phyloP scores from a whole-genome alignment of 768 basidiomycete genomes.

The Zangia roseola region DNA sequence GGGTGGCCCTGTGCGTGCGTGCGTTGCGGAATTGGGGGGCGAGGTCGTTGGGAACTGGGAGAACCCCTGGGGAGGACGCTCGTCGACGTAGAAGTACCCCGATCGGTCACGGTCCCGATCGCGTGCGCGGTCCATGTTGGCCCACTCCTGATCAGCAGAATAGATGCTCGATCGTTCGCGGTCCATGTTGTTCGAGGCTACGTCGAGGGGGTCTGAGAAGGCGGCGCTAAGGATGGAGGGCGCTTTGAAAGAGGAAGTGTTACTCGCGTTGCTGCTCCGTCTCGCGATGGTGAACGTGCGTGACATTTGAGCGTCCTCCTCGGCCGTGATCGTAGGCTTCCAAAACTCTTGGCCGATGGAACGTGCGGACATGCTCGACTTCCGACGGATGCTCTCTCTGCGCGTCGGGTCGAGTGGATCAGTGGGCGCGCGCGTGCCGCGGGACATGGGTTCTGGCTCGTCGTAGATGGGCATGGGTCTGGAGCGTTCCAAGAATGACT shows the following conservation, averaged over 20 bases:
- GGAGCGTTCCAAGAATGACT: conserved; percentile 20
- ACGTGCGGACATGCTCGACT: conserved; percentile 35
- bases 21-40: conserved; percentile 15
- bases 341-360: conserved; percentile 45
- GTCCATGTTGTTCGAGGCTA: conserved; percentile 19
- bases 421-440: conserved; percentile 18
- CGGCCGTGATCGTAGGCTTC: conserved; percentile 46
- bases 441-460: conserved; percentile 29
- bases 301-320: conserved; percentile 42
- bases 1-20: conserved; percentile 5
- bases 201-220: conserved; percentile 30
- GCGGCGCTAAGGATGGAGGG: conserved; percentile 40
- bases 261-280: conserved; percentile 50
- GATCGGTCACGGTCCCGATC: conserved; percentile 23
- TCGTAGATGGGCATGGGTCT: conserved; percentile 22
- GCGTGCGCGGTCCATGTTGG: conserved; percentile 20
- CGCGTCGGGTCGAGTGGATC: conserved; percentile 24
- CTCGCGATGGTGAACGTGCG: conserved; percentile 44
- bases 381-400: conserved; percentile 28
- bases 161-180: conserved; percentile 28
- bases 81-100: conserved; percentile 19
- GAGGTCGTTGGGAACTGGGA: conserved; percentile 12
- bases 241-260: conserved; percentile 46
- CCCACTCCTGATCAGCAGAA: conserved; percentile 30
- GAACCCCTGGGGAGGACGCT: conserved; percentile 20